Evolutionary conservation across 2,329 filamentous ascomycete species (phyloP).

Genomic region (Botrytis medusae): DNA sequence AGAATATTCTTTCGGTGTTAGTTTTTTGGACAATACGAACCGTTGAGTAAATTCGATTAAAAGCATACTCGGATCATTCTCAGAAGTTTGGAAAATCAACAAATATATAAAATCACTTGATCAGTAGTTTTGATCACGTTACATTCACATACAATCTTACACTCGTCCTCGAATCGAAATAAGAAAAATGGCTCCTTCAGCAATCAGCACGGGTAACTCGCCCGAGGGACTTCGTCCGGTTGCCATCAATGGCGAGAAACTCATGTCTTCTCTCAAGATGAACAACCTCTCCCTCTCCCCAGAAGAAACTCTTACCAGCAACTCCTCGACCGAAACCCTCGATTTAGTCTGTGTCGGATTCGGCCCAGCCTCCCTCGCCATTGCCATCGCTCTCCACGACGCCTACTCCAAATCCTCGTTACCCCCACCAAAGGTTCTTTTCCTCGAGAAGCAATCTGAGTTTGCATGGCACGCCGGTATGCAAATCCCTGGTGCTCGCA

Average conservation of each 20-base stretch:
- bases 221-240: slow-evolving; percentile 15
- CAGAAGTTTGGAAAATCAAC: background rate
- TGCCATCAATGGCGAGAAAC: slow-evolving; percentile 14
- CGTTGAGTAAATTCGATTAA: background rate
- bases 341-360: slow-evolving; percentile 92
- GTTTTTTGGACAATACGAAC: background rate
- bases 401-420: slow-evolving; percentile 50
- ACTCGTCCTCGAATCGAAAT: background rate
- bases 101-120: background rate
- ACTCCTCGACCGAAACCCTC: slow-evolving; percentile 58
- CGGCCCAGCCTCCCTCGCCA: slow-evolving; percentile 84
- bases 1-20: background rate
- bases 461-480: slow-evolving; percentile 97
- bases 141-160: background rate
- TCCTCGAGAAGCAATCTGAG: slow-evolving; percentile 78
- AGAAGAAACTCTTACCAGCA: slow-evolving; percentile 4
- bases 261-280: slow-evolving; percentile 10
- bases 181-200: slow-evolving; percentile 33
- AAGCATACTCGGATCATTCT: background rate
- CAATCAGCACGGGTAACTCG: slow-evolving; percentile 27
- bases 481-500: slow-evolving; percentile 87
- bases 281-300: slow-evolving; percentile 16
- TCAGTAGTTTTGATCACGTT: slow-evolving; percentile 20
- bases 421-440: slow-evolving; percentile 68
- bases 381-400: slow-evolving; percentile 88